phyloP scores from a whole-genome alignment of 1,284 basidiomycete species.

The Meira nashicola region DNA sequence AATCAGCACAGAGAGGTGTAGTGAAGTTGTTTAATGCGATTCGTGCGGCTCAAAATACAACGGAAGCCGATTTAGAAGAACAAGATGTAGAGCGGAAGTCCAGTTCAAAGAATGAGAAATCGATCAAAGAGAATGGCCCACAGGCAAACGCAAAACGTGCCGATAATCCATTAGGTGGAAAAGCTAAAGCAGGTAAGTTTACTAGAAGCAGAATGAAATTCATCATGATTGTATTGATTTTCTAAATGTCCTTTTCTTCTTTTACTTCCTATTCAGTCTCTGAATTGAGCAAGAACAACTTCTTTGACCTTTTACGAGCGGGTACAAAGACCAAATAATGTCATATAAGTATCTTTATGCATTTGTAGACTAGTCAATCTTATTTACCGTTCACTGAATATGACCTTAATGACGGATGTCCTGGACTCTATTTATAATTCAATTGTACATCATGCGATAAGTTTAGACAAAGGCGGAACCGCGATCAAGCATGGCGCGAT shows the following conservation, averaged over 20 bases:
- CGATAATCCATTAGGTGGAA: conserved; percentile 9
- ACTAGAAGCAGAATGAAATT: background rate
- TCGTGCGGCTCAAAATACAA: conserved; percentile 46
- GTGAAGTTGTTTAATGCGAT: conserved; percentile 53
- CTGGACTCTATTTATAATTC: too few species aligned
- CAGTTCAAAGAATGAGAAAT: conserved; percentile 1
- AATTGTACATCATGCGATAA: too few species aligned
- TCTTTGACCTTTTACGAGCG: conserved; percentile 43
- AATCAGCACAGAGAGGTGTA: conserved; percentile 50
- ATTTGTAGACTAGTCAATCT: too few species aligned
- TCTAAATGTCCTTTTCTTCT: background rate
- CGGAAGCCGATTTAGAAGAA: conserved; percentile 37
- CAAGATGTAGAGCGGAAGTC: conserved; percentile 10
- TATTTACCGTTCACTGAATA: too few species aligned
- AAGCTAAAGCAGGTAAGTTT: conserved; percentile 13
- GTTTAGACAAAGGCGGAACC: too few species aligned
- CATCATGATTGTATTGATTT: too few species aligned
- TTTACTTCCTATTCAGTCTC: conserved; percentile 19
- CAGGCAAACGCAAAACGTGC: background rate
- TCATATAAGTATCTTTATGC: too few species aligned
- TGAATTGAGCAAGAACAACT: conserved; percentile 49
- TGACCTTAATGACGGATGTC: too few species aligned
- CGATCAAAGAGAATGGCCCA: too few species aligned
- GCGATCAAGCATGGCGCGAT: too few species aligned
- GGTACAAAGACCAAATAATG: conserved; percentile 16